Base-by-base conservation (phyloP, 2,329 filamentous ascomycete species). In the Botrytis fabae region DNA sequence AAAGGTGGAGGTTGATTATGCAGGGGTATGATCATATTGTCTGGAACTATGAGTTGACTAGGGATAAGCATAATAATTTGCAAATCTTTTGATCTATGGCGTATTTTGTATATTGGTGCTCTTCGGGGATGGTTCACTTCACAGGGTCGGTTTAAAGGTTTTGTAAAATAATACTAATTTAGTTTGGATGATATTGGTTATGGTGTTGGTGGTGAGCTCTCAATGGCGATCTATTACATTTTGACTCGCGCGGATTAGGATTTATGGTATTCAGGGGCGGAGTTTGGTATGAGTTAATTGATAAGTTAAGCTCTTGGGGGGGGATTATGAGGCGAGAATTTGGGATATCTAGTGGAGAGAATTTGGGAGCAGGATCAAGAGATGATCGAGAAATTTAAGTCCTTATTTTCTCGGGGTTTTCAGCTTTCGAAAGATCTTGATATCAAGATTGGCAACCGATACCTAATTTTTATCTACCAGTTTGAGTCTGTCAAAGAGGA, bases 21-120 rank as follows among this genome's bases (percentile, higher is more conserved):
- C 90, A 93, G 80, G 95, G 91, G 80, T 86, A 86, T 73, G 89
- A 94, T 81, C 89, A 93, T 77, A 87, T 88, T 2, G 86, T 95
- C 42, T 79, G 93, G 76, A 90, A 87, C 73, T 95, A 94, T 82
- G 90, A 93, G 80, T 81, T 94, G 71, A 84, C 82, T 62, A 83
- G 86, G 40, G 81, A 84, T 62, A 80, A 81, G 32, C 28, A 76
- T 25, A 77, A 79, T 69, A 76, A 74, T 46, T 76, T 83, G 73
- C 70, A 69, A 62, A 57, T 75, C 62, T 74, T 76, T 73, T 80
- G 73, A 77, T 25, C 25, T 65, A n/a, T 42, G 32, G 35, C 25
- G 48, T 22, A 14, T 54, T 68, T 16, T 7, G 4, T 42, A 10
- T n/a, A 65, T 57, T 5, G 16, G 35, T 22, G 22, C 16, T 35